Conservation (phyloP, 176 grass and related monocot species). For the sorghum (Sorghum bicolor) region Sorghum_bicolor_NCBIv3 NC_012878.2:2485001-2485500, state of each 20-base stretch:
- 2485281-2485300: neutral
- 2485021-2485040: no score
- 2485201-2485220: neutral
- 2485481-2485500: neutral
- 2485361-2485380: neutral
- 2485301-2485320: neutral
- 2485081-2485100: no score
- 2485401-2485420: neutral
- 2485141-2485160: neutral
- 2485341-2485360: neutral
- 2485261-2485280: neutral
- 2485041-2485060: no score
- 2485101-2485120: no score
- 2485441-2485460: neutral
- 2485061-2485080: no score
- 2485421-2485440: neutral
- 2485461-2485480: no score
- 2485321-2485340: neutral
- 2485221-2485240: neutral
- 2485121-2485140: no score
- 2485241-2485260: neutral
- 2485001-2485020: no score
- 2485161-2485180: neutral
- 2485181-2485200: neutral
- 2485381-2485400: neutral